Conservation (phyloP, 2,329 filamentous ascomycete species). For the Dothidotthia symphoricarpi region DNA sequence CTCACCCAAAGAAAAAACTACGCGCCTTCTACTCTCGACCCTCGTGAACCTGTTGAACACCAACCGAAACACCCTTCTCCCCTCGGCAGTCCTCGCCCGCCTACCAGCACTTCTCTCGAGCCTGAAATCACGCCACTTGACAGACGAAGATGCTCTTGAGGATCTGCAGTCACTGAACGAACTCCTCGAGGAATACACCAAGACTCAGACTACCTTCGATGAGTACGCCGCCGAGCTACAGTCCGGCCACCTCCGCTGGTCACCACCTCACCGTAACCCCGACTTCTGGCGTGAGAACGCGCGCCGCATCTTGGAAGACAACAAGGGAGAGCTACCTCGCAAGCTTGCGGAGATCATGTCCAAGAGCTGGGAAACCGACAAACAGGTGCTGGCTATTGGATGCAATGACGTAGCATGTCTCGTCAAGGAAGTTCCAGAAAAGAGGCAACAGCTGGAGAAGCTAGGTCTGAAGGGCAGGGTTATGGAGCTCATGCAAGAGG, state of each 20-base stretch:
- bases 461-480: conserved; percentile 80
- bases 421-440: conserved; percentile 86
- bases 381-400: conserved; percentile 82
- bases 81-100: conserved; percentile 80
- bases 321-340: conserved; percentile 74
- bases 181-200: conserved; percentile 82
- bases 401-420: conserved; percentile 89
- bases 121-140: conserved; percentile 53
- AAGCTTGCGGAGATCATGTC: conserved; percentile 83
- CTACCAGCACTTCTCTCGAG: conserved; percentile 65
- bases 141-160: conserved; percentile 54
- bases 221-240: conserved; percentile 77
- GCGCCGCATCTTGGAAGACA: conserved; percentile 77
- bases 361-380: conserved; percentile 80
- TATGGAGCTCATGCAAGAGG: conserved; percentile 90
- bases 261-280: conserved; percentile 80
- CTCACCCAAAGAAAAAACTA: conserved; percentile 98
- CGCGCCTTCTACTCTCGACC: conserved; percentile 83
- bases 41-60: conserved; percentile 80
- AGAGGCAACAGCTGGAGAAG: conserved; percentile 75
- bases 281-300: conserved; percentile 93
- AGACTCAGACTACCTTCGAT: conserved; percentile 65
- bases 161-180: conserved; percentile 49
- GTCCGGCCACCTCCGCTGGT: conserved; percentile 87
- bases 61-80: conserved; percentile 68